Base-by-base conservation (phyloP, 2,329 filamentous ascomycete genomes). In the Fusarium camptoceras region DNA sequence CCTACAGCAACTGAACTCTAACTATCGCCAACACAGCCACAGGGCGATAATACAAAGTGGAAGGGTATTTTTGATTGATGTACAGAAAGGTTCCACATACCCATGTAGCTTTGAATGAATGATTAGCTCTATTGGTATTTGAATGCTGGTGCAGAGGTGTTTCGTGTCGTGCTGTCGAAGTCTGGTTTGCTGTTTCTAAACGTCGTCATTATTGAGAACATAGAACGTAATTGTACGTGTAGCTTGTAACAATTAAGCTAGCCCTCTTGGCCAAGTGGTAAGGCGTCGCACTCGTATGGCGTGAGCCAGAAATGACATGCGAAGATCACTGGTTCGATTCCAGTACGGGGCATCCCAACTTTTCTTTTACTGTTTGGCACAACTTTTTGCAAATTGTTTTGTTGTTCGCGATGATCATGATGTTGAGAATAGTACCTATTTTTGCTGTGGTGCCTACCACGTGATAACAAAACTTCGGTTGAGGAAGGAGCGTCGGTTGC, bases 321-420 rank as follows among this genome's bases (percentile, higher is more conserved):
- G 59, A 73, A 73, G 71, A 73, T 73, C 71, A 66, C 55, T 56
- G 66, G 71, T 73, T 73, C 71, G 64, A 73, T 70, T 73, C 71
- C 63, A 59, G 57, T 66, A 72, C 59, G 59, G 66, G 71, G 71
- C 71, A 73, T 4, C 1, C 7, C 15, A 6, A 3, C 7, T 8
- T n/a, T 43, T 43, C 51, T 57, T 64, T 43, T 43, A n/a, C 25
- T 2, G 10, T 12, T 46, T 11, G 15, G 5, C 1, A 8, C 12
- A 0, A 12, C 15, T 18, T 24, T 25, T 43, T 37, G 34, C 0
- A 1, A 18, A 0, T 11, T 16, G 22, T 25, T 18, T 25, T 11
- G 15, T 4, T 4, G 41, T 24, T 43, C 5, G 59, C 27, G 34
- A 18, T 55, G 24, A 9, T 16, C 2, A 6, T 58, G 4, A 25